phyloP scores from a whole-genome alignment of 352 stramenopile species.

The Globisporangium sylvaticum region DNA sequence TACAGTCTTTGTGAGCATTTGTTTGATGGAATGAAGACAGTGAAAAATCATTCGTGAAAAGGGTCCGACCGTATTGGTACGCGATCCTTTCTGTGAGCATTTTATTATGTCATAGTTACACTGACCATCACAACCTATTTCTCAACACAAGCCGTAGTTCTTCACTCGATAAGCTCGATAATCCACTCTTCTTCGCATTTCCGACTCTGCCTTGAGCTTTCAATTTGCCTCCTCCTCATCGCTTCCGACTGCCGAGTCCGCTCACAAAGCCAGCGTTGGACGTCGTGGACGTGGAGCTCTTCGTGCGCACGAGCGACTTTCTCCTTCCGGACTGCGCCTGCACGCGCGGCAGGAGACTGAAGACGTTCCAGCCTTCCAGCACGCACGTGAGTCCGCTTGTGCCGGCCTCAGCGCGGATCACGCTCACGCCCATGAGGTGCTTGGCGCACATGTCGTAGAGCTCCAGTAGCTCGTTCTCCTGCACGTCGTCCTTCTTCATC shows the following conservation, averaged over 20 bases:
- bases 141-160: background rate
- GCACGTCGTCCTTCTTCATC: constrained; percentile 25
- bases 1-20: background rate
- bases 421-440: constrained; percentile 46
- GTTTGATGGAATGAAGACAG: constrained; percentile 50
- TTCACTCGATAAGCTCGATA: background rate
- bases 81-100: constrained; percentile 48
- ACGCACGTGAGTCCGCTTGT: constrained; percentile 56
- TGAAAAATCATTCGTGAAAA: constrained; percentile 39
- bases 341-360: constrained; percentile 48
- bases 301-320: constrained; percentile 32
- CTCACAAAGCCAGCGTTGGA: constrained; percentile 4
- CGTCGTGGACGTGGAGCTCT: constrained; percentile 24
- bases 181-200: background rate
- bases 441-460: constrained; percentile 50
- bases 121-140: constrained; percentile 47
- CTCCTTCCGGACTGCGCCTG: constrained; percentile 21
- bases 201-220: background rate
- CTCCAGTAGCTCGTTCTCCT: constrained; percentile 50
- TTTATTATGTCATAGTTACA: constrained; percentile 77
- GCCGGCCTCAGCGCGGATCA: constrained; percentile 55
- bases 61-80: constrained; percentile 42
- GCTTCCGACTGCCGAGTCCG: constrained; percentile 1
- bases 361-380: constrained; percentile 64
- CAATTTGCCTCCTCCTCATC: background rate